These are phyloP conservation scores for Colletotrichum nymphaeae DNA, from an alignment of 2,329 filamentous ascomycete species.

Conservation along the genomic window DNA sequence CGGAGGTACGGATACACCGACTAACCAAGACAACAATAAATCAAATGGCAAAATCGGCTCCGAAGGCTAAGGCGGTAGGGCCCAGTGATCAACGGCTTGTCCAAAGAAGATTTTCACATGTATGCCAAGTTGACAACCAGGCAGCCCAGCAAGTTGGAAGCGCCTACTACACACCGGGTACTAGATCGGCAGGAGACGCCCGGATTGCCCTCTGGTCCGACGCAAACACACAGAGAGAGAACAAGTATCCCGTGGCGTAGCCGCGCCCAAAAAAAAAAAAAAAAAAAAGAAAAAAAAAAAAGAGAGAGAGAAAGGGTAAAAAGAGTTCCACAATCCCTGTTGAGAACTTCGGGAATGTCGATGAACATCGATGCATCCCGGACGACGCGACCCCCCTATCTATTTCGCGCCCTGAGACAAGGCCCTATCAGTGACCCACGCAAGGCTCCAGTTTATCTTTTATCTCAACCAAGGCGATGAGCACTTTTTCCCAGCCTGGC, in stretches of 20 bases:
- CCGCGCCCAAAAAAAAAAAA: conserved; percentile 1
- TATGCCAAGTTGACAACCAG: conserved; percentile 15
- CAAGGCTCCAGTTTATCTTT: conserved; percentile 33
- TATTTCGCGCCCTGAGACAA: conserved; percentile 27
- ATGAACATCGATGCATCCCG: conserved; percentile 25
- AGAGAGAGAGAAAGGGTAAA: too few species aligned
- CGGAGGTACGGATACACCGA: background rate
- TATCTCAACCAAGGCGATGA: conserved; percentile 29
- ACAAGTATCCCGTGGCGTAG: background rate
- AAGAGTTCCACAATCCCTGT: conserved; percentile 20
- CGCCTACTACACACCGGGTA: conserved; percentile 1
- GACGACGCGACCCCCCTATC: conserved; percentile 7
- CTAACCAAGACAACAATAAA: background rate
- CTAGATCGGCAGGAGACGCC: conserved; percentile 29
- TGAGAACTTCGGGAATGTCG: background rate
- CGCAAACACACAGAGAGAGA: background rate
- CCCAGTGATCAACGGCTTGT: background rate
- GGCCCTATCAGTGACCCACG: conserved; percentile 33
- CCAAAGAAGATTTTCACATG: conserved; percentile 32
- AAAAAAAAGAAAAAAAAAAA: too few species aligned
- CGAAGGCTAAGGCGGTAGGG: background rate
- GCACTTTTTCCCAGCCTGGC: conserved; percentile 28
- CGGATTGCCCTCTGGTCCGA: conserved; percentile 17
- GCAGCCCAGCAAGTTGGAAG: conserved; percentile 19
- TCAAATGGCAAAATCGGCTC: background rate